Conservation (phyloP, 2,329 filamentous ascomycete genomes). For the Talaromyces sp. region DNA sequence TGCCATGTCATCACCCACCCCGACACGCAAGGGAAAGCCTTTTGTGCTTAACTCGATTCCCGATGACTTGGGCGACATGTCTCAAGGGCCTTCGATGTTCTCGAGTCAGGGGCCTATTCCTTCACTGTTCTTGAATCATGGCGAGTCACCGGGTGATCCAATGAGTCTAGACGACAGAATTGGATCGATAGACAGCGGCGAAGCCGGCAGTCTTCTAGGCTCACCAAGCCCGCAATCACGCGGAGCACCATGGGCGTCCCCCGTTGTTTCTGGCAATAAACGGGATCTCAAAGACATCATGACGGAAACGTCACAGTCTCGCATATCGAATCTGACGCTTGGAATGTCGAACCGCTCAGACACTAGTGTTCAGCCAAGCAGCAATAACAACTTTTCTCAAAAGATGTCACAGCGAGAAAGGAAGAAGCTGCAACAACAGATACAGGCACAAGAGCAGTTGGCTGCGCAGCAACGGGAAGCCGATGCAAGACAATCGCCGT, state of each 20-base stretch:
- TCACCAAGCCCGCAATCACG: slow-evolving; percentile 21
- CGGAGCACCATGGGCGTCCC: slow-evolving; percentile 49
- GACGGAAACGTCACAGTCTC: slow-evolving; percentile 52
- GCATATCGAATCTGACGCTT: slow-evolving; percentile 51
- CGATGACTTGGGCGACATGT: slow-evolving; percentile 15
- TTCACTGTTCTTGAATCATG: slow-evolving; percentile 21
- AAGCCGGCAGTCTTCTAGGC: slow-evolving; percentile 23
- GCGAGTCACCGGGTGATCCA: slow-evolving; percentile 21
- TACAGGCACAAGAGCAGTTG: slow-evolving; percentile 48
- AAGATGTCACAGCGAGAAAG: slow-evolving; percentile 90
- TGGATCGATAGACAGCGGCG: slow-evolving; percentile 18
- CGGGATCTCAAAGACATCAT: slow-evolving; percentile 75
- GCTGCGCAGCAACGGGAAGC: slow-evolving; percentile 29
- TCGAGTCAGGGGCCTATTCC: slow-evolving; percentile 8
- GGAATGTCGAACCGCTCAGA: slow-evolving; percentile 46
- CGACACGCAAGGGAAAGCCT: slow-evolving; percentile 26
- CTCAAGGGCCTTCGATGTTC: slow-evolving; percentile 19
- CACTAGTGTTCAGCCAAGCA: slow-evolving; percentile 23
- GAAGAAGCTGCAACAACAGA: slow-evolving; percentile 75
- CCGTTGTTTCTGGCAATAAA: slow-evolving; percentile 56
- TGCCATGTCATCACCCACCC: slow-evolving; percentile 22
- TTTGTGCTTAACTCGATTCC: slow-evolving; percentile 19
- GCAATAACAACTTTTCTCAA: slow-evolving; percentile 31
- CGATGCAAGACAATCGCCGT: slow-evolving; percentile 47
- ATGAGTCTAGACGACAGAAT: slow-evolving; percentile 27